Evolutionary conservation across 495 filamentous ascomycete species (phyloP).

Genomic region (Parmelia sp.): DNA sequence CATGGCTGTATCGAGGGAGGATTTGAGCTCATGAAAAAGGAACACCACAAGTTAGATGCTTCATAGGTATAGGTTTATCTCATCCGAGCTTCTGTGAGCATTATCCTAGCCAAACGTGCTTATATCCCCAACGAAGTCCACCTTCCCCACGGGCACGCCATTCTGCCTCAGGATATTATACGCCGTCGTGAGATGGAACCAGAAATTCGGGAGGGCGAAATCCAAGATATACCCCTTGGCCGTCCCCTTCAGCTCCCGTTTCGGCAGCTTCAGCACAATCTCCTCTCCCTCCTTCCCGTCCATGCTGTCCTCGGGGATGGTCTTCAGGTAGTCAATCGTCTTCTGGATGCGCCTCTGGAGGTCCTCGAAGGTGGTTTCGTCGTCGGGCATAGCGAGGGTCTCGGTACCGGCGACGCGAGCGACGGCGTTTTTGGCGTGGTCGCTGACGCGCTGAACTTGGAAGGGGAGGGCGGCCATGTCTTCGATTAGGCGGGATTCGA

Average conservation of each 20-base stretch:
- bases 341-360: slow-evolving; percentile 37
- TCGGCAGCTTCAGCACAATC: slow-evolving; percentile 29
- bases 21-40: not conserved
- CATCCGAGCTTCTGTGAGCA: not conserved
- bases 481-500: slow-evolving; percentile 5
- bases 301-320: slow-evolving; percentile 34
- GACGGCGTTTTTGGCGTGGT: slow-evolving; percentile 28
- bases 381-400: slow-evolving; percentile 30
- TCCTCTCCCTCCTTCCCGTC: slow-evolving; percentile 32
- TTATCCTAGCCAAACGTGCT: not conserved
- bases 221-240: slow-evolving; percentile 31
- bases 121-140: slow-evolving; percentile 38
- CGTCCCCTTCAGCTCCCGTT: slow-evolving; percentile 23
- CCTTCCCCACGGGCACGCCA: slow-evolving; percentile 53
- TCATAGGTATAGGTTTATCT: not conserved
- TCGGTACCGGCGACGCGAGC: slow-evolving; percentile 31
- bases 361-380: slow-evolving; percentile 37
- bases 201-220: slow-evolving; percentile 48
- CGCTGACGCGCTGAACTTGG: slow-evolving; percentile 39
- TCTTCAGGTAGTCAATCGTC: slow-evolving; percentile 36
- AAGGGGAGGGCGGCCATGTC: slow-evolving; percentile 47
- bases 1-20: not conserved
- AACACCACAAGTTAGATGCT: not conserved
- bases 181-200: slow-evolving; percentile 51
- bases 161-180: slow-evolving; percentile 51